Conservation (phyloP, 2,329 filamentous ascomycete genomes). For the Diaporthe nobilis region DNA sequence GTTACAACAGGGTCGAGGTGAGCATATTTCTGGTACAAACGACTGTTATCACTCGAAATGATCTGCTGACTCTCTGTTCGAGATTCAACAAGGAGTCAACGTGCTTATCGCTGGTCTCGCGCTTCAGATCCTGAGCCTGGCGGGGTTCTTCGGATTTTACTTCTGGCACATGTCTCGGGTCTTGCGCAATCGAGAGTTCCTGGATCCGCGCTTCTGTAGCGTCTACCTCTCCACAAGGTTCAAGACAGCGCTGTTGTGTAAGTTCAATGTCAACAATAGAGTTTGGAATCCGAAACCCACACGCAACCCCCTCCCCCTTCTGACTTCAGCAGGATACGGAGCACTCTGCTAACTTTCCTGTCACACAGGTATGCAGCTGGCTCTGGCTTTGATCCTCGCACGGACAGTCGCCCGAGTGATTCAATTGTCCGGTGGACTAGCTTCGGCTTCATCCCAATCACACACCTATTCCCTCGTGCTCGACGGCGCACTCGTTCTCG, state of each 20-base stretch:
- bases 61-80: constrained; percentile 31
- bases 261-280: constrained; percentile 40
- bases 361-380: constrained; percentile 54
- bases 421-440: constrained; percentile 55
- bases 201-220: constrained; percentile 56
- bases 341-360: background rate
- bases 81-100: constrained; percentile 53
- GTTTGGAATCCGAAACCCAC: constrained; percentile 46
- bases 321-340: background rate
- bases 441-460: constrained; percentile 54
- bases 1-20: constrained; percentile 53
- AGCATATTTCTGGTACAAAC: constrained; percentile 42
- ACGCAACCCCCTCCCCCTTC: constrained; percentile 51
- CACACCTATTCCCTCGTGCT: constrained; percentile 56
- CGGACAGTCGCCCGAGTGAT: constrained; percentile 59
- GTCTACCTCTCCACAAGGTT: constrained; percentile 61
- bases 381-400: constrained; percentile 55
- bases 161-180: constrained; percentile 58
- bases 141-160: constrained; percentile 56
- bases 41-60: background rate
- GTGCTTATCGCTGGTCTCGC: constrained; percentile 61
- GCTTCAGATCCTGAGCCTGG: constrained; percentile 58
- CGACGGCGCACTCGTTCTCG: constrained; percentile 57
- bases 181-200: constrained; percentile 53
- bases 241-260: constrained; percentile 61